Evolutionary conservation across 495 filamentous ascomycete species (phyloP).

Genomic region (Viridothelium virens): DNA sequence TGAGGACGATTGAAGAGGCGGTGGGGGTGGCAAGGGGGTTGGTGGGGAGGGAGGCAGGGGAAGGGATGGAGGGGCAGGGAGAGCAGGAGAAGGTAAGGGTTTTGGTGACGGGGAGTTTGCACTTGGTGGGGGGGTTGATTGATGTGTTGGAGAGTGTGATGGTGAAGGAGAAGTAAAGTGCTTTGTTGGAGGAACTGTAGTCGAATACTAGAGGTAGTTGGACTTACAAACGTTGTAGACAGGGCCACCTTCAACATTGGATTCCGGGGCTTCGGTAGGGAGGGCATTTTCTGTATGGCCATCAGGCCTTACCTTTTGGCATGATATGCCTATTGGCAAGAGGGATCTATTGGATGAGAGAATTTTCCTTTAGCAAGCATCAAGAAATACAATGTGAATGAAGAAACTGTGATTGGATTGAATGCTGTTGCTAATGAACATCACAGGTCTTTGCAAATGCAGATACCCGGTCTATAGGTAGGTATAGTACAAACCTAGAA

Average conservation of each 20-base stretch:
- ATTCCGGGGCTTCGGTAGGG: too few species aligned
- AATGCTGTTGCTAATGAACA: conserved; percentile 1
- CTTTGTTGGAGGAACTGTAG: too few species aligned
- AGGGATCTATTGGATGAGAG: neutral
- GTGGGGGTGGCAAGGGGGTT: conserved; percentile 58
- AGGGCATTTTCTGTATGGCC: too few species aligned
- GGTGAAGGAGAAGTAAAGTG: neutral
- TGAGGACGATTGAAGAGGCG: conserved; percentile 79
- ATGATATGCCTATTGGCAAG: too few species aligned
- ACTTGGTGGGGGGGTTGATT: conserved; percentile 76
- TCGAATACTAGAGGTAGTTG: too few species aligned
- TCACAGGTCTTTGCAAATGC: neutral
- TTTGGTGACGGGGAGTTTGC: conserved; percentile 76
- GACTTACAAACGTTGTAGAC: too few species aligned
- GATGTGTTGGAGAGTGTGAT: conserved; percentile 56
- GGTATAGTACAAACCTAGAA: neutral
- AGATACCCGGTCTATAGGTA: neutral
- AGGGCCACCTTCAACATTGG: too few species aligned
- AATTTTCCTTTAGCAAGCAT: neutral
- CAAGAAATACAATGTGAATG: neutral
- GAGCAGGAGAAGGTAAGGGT: conserved; percentile 25
- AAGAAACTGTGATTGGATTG: neutral
- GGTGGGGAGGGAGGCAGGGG: conserved; percentile 25
- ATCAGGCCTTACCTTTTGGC: too few species aligned
- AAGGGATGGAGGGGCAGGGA: conserved; percentile 10